These are phyloP conservation scores for Fusarium musae DNA, from an alignment of 2,329 filamentous ascomycete genomes.

Conservation along the genomic window DNA sequence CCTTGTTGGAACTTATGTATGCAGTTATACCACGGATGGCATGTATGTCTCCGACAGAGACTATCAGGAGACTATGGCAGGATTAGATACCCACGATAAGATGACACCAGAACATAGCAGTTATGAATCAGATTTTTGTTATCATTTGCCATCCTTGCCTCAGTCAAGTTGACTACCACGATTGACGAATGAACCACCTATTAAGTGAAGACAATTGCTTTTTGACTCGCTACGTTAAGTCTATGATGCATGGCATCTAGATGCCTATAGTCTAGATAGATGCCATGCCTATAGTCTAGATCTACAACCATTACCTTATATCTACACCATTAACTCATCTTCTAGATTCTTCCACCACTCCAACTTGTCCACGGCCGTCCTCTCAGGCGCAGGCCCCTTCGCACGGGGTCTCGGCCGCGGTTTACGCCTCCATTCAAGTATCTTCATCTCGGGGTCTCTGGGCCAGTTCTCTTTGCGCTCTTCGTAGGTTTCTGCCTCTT, in stretches of 20 bases:
- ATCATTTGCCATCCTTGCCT: background rate
- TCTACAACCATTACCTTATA: background rate
- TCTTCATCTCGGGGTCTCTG: constrained; percentile 23
- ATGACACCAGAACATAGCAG: background rate
- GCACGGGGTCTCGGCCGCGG: constrained; percentile 35
- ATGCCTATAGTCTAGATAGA: constrained; percentile 10
- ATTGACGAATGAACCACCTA: background rate
- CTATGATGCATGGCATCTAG: background rate
- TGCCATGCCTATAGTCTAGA: constrained; percentile 8
- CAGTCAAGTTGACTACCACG: background rate
- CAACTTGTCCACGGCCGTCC: constrained; percentile 18
- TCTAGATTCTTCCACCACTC: constrained; percentile 47
- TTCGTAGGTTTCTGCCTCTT: constrained; percentile 19
- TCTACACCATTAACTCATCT: constrained; percentile 47
- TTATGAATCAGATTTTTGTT: background rate
- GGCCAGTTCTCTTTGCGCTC: constrained; percentile 40
- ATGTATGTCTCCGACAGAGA: background rate
- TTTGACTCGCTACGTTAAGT: background rate
- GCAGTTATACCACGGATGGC: constrained; percentile 18
- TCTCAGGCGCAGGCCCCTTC: constrained; percentile 37
- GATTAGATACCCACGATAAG: constrained; percentile 35
- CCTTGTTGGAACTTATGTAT: constrained; percentile 24
- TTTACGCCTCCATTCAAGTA: constrained; percentile 42
- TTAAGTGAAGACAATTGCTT: background rate
- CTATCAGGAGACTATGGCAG: background rate